Percentiles rank a stretch among this genome's conserved stretches.
Conservation (phyloP, 2,329 filamentous ascomycete genomes). For the Periglandula ipomoeae region DNA sequence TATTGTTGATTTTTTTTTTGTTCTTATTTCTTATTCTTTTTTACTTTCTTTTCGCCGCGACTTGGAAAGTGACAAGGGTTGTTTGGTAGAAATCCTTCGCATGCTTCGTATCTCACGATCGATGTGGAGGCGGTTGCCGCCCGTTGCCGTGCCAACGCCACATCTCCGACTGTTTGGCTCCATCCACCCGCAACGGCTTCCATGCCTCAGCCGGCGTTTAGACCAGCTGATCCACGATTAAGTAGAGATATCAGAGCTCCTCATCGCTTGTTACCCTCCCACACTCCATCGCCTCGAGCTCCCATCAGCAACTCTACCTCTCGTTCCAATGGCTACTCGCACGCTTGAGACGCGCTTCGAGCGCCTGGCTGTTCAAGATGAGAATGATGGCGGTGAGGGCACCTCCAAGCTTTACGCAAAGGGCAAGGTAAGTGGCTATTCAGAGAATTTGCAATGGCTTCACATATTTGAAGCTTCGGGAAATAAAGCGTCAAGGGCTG, state of each 20-base stretch:
- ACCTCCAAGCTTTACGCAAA: constrained; percentile 50
- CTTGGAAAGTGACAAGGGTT: too few relatives aligned
- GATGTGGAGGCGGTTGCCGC: neutral
- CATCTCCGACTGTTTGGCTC: neutral
- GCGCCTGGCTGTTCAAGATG: constrained; percentile 81
- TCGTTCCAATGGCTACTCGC: constrained; percentile 55
- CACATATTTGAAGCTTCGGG: neutral
- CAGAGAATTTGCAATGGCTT: too few relatives aligned
- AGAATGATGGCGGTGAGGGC: constrained; percentile 58
- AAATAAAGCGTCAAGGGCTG: neutral
- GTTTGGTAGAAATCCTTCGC: too few relatives aligned
- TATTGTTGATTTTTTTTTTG: too few relatives aligned
- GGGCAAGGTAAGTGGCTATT: constrained; percentile 67
- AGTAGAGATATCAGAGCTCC: neutral
- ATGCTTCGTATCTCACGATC: too few relatives aligned
- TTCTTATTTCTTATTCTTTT: too few relatives aligned
- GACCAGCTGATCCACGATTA: neutral
- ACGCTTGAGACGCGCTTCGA: constrained; percentile 82
- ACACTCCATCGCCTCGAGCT: neutral
- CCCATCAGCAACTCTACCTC: neutral
- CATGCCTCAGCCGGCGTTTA: neutral
- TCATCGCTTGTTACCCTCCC: neutral
- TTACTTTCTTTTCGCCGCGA: too few relatives aligned
- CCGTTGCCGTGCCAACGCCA: constrained; percentile 9
- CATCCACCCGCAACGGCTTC: neutral